Percentiles rank a stretch among this genome's conserved stretches.
phyloP scores from a whole-genome alignment of 371 early-diverging fungal species.

The Dinochytrium kinnereticum region DNA sequence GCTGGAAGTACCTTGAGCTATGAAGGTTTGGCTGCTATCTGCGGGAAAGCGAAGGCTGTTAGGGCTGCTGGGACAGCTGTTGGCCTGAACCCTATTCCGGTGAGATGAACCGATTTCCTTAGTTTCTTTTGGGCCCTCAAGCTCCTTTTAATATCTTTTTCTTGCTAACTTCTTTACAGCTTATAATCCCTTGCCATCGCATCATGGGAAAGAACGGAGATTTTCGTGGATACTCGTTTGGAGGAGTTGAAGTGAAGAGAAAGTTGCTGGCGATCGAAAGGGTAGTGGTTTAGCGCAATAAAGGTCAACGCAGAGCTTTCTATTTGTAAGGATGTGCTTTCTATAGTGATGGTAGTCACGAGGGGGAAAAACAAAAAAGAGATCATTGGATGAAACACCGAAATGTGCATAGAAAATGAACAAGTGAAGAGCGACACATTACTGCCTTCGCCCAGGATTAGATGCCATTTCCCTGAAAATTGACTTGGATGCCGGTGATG shows the following conservation, averaged over 20 bases:
- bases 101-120: too few species aligned
- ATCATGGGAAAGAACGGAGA: neutral
- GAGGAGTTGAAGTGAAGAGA: neutral
- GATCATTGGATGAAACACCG: too few species aligned
- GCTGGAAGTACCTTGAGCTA: neutral
- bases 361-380: too few species aligned
- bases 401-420: too few species aligned
- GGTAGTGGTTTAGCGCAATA: too few species aligned
- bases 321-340: too few species aligned
- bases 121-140: neutral
- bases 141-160: neutral
- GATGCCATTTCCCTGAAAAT: neutral
- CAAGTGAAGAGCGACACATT: neutral
- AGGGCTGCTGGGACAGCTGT: conserved; percentile 7
- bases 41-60: neutral
- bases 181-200: neutral
- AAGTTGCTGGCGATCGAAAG: neutral
- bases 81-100: neutral
- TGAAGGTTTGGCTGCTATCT: neutral
- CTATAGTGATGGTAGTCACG: too few species aligned
- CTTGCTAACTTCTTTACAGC: too few species aligned
- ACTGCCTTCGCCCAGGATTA: neutral
- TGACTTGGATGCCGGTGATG: too few species aligned
- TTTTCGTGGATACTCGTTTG: neutral
- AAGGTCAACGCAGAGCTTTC: too few species aligned